Conservation (phyloP, 2,329 filamentous ascomycete genomes). For the Neonectria coccinea region DNA sequence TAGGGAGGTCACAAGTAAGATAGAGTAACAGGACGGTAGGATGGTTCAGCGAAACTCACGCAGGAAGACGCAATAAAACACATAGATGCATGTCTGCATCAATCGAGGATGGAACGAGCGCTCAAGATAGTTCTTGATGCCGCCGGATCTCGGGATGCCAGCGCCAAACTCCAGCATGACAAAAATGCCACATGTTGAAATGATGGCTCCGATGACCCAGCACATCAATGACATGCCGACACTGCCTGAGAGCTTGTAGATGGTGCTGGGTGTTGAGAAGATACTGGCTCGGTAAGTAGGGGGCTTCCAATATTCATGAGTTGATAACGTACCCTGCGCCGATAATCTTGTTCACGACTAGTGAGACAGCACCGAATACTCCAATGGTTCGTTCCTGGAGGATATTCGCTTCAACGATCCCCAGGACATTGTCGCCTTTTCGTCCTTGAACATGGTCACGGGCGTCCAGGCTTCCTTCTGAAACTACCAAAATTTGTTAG, state of each 20-base stretch:
- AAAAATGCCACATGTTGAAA: constrained; percentile 39
- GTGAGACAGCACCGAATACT: constrained; percentile 37
- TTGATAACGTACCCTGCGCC: constrained; percentile 35
- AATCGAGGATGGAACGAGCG: constrained; percentile 35
- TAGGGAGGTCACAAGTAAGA: not conserved
- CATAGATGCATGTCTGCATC: constrained; percentile 41
- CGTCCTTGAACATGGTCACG: constrained; percentile 12
- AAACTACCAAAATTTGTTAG: not conserved
- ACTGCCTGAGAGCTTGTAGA: constrained; percentile 39
- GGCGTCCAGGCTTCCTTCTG: not conserved
- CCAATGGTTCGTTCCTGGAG: constrained; percentile 39
- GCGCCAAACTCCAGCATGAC: constrained; percentile 43
- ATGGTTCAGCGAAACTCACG: constrained; percentile 2
- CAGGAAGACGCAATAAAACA: constrained; percentile 41
- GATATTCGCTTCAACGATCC: constrained; percentile 16
- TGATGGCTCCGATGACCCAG: constrained; percentile 40
- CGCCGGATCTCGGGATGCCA: constrained; percentile 38
- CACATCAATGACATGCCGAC: constrained; percentile 42
- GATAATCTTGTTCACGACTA: constrained; percentile 43
- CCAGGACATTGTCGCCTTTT: constrained; percentile 3
- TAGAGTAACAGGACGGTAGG: not conserved
- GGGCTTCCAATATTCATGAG: not conserved
- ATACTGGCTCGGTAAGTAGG: constrained; percentile 28
- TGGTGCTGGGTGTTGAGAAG: constrained; percentile 40
- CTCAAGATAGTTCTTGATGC: constrained; percentile 44